These are phyloP conservation scores for Talaromyces rugulosus DNA, from an alignment of 2,329 filamentous ascomycete genomes.

Conservation along the genomic window DNA sequence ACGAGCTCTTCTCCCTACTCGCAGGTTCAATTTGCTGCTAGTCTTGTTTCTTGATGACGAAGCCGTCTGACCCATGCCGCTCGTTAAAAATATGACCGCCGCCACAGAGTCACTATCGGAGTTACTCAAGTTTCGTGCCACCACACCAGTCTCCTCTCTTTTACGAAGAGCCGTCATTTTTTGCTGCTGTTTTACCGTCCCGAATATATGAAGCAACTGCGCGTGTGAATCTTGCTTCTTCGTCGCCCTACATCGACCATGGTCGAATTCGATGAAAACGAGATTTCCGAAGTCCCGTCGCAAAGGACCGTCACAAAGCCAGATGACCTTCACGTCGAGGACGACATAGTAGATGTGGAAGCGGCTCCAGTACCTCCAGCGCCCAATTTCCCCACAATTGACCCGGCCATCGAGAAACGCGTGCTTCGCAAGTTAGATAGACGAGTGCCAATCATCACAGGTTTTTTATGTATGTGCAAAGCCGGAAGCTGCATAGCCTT, in stretches of 20 bases:
- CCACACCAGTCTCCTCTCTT: background rate
- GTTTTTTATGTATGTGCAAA: conserved; percentile 34
- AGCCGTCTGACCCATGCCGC: background rate
- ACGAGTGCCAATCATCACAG: conserved; percentile 31
- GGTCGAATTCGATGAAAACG: background rate
- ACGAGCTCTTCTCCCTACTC: background rate
- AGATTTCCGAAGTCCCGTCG: background rate
- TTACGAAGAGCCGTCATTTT: background rate
- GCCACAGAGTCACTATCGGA: background rate
- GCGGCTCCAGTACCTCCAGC: background rate
- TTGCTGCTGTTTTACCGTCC: background rate
- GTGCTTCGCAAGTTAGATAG: conserved; percentile 35
- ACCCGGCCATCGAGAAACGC: conserved; percentile 31
- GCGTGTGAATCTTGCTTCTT: background rate
- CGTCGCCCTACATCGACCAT: background rate
- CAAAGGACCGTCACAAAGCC: conserved; percentile 7
- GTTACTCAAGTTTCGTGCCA: background rate
- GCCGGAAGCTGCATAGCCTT: background rate
- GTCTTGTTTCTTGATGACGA: background rate
- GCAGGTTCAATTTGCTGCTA: background rate
- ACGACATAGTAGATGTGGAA: conserved; percentile 1
- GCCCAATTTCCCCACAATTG: conserved; percentile 18
- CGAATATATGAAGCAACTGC: background rate
- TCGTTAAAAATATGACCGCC: background rate
- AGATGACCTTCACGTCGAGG: conserved; percentile 1